Base-by-base conservation (phyloP, 768 basidiomycete genomes). In the Mycena rosella region DNA sequence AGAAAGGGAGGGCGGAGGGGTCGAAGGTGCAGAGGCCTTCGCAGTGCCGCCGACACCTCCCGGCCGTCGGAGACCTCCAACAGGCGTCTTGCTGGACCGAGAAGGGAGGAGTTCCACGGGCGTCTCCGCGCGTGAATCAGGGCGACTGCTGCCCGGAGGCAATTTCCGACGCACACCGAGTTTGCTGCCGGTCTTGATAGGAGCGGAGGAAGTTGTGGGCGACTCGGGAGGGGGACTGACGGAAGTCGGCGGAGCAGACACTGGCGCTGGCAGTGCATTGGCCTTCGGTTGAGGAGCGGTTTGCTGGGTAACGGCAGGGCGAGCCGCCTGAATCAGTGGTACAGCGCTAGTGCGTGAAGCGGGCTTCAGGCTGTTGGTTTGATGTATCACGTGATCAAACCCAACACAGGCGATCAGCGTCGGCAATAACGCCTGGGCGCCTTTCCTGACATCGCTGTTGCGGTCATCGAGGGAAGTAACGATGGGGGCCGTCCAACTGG, bases 401-500 rank as follows among this genome's bases (percentile, higher is more conserved):
- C 98, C 96, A 34, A 89, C 89, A 52, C 79, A 88, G 4, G 85
- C 79, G 54, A 99, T 90, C 62, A 99, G 78, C 48, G 83, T 79
- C 0, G 96, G 95, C 17, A 99, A 79, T 30, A 98, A 76, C 2
- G 90, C 89, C 71, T 94, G 92, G 7, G 96, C 95, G 17, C 89
- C 91, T 79, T 99, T 99, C 63, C 98, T 89, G 24, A 99, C 94
- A 76, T 99, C 98, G 14, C 86, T 86, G 74, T 82, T 97, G 32
- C 96, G 89, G 77, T 99, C 98, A 75, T 99, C 98, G 36, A 99
- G 86, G 67, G 89, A 96, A 3, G 86, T 77, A 20, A 99, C 86
- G 29, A 94, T 78, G 1, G 88, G 83, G 10, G 85, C 75, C 10
- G 86, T 87, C 86, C 96, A 91, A 38, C 85, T 80, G 45, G 85